phyloP scores from a whole-genome alignment of 352 stramenopile species.

The Paralagenidium karlingii region DNA sequence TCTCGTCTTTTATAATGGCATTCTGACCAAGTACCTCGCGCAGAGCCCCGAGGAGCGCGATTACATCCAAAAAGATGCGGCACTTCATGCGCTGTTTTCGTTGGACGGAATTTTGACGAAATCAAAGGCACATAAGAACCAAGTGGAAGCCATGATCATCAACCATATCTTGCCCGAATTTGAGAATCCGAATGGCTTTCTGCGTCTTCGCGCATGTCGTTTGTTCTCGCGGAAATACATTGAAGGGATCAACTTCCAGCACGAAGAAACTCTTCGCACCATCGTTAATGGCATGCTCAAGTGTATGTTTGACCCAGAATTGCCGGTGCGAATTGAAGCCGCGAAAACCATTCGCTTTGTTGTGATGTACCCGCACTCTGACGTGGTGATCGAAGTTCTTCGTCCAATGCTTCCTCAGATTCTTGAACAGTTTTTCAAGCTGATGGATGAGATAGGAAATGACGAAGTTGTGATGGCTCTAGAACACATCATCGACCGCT shows the following conservation, averaged over 20 bases:
- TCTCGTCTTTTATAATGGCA: constrained; percentile 86
- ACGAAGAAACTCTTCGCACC: constrained; percentile 76
- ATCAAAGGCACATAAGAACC: constrained; percentile 89
- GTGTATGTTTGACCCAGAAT: constrained; percentile 87
- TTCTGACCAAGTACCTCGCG: constrained; percentile 84
- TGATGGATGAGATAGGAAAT: constrained; percentile 98
- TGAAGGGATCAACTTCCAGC: constrained; percentile 82
- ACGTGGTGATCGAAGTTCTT: constrained; percentile 75
- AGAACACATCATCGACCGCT: constrained; percentile 94
- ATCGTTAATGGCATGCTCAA: constrained; percentile 78
- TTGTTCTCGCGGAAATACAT: constrained; percentile 94
- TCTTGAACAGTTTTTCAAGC: constrained; percentile 95
- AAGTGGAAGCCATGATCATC: constrained; percentile 91
- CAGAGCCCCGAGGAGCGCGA: constrained; percentile 65
- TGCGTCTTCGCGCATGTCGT: constrained; percentile 92
- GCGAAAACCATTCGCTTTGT: constrained; percentile 83
- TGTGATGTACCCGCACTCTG: constrained; percentile 77
- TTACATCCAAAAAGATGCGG: constrained; percentile 94
- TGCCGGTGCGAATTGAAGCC: constrained; percentile 96
- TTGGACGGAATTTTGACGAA: constrained; percentile 86
- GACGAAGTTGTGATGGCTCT: constrained; percentile 94
- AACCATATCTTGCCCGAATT: constrained; percentile 95
- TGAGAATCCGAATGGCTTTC: constrained; percentile 89
- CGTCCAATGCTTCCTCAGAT: constrained; percentile 90
- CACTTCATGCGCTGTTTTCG: constrained; percentile 88